Evolutionary conservation across 192 early-diverging fungal species (phyloP).

Genomic region (Paraglomus brasilianum): DNA sequence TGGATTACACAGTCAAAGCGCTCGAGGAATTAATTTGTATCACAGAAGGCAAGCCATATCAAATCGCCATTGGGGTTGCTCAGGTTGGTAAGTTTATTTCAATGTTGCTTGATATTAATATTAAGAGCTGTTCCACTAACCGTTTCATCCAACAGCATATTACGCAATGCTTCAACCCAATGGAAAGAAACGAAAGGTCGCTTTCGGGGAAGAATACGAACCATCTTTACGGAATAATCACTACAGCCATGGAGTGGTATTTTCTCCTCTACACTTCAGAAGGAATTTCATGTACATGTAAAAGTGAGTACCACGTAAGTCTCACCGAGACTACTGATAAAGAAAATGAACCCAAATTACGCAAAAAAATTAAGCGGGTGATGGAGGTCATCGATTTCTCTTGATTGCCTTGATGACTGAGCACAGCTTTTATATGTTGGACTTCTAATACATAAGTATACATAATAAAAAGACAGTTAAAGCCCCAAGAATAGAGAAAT

Average conservation of each 20-base stretch:
- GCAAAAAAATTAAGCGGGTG: background rate
- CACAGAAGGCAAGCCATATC: background rate
- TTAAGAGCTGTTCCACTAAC: no score
- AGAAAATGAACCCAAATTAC: background rate
- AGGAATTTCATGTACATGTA: background rate
- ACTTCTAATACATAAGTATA: no score
- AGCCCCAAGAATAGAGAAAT: no score
- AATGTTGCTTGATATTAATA: no score
- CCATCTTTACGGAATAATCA: slow-evolving; percentile 8
- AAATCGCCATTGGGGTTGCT: background rate
- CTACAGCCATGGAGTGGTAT: slow-evolving; percentile 10
- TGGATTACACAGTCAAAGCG: background rate
- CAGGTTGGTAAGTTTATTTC: background rate
- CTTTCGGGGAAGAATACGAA: background rate
- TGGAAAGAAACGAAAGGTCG: background rate
- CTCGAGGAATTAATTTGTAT: background rate
- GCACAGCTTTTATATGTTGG: no score
- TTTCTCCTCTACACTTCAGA: background rate
- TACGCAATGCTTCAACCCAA: background rate
- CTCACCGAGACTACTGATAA: background rate
- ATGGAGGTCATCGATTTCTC: slow-evolving; percentile 23
- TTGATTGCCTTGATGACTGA: no score
- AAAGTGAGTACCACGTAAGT: background rate
- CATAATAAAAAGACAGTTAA: no score
- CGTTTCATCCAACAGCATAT: background rate